These are phyloP conservation scores for Skeletonema menzelii DNA, from an alignment of 108 stramenopile genomes.

Conservation along the genomic window DNA sequence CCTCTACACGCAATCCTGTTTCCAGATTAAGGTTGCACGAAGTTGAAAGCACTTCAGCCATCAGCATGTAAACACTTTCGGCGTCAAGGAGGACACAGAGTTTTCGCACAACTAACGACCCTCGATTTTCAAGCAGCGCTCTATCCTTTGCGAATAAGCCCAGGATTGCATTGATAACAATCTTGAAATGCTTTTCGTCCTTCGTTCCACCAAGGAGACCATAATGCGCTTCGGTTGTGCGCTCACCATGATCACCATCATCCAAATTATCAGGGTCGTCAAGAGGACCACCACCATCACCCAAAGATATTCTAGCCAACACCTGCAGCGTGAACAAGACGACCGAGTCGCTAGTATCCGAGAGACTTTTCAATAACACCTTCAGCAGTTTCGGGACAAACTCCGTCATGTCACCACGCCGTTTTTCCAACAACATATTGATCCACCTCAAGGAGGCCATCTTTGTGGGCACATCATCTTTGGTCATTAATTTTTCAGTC, in stretches of 20 bases:
- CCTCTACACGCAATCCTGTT: background rate
- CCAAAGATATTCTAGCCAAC: conserved; percentile 88
- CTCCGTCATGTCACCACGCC: conserved; percentile 87
- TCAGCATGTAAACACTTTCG: conserved; percentile 90
- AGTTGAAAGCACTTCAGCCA: conserved; percentile 80
- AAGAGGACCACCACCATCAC: conserved; percentile 23
- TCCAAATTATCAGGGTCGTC: conserved; percentile 36
- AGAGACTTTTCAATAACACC: conserved; percentile 90
- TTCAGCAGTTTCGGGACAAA: conserved; percentile 87
- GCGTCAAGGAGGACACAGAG: conserved; percentile 94
- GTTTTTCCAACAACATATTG: conserved; percentile 97
- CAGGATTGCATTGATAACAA: conserved; percentile 92
- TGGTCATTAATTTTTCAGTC: conserved; percentile 79
- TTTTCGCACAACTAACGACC: conserved; percentile 95
- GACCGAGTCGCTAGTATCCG: conserved; percentile 88
- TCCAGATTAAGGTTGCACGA: conserved; percentile 45
- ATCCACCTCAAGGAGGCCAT: conserved; percentile 95
- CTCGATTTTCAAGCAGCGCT: conserved; percentile 91
- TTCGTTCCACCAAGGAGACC: conserved; percentile 40
- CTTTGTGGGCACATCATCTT: conserved; percentile 93
- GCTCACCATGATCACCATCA: conserved; percentile 47
- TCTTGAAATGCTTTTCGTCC: conserved; percentile 83
- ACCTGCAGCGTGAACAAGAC: conserved; percentile 94
- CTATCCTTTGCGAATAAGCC: conserved; percentile 88
- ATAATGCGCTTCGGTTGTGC: conserved; percentile 11